Conservation (phyloP, 1,139 yeast genomes). For the Magnusiomyces clavatus region DNA sequence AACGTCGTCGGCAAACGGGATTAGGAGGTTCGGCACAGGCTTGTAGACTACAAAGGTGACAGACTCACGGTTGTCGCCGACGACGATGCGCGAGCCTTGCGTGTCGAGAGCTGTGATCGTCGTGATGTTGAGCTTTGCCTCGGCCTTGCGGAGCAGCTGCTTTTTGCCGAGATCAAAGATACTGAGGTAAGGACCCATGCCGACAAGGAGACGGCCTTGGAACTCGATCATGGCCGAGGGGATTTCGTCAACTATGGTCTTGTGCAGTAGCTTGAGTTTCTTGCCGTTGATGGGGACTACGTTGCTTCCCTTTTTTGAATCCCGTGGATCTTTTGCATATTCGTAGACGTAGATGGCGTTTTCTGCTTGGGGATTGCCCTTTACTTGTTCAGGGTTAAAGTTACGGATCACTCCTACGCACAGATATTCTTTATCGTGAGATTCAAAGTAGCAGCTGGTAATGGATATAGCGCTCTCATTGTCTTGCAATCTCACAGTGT, state of each 20-base stretch:
- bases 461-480: constrained; percentile 40
- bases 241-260: constrained; percentile 47
- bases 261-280: constrained; percentile 46
- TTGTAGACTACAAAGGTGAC: constrained; percentile 52
- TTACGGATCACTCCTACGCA: constrained; percentile 44
- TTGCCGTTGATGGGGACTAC: constrained; percentile 29
- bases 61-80: constrained; percentile 64
- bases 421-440: constrained; percentile 35
- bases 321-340: constrained; percentile 19
- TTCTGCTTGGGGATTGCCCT: constrained; percentile 23
- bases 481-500: constrained; percentile 37
- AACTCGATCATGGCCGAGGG: constrained; percentile 49
- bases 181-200: constrained; percentile 46
- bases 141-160: constrained; percentile 63
- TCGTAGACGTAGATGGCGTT: constrained; percentile 41
- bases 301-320: too few relatives aligned
- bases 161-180: constrained; percentile 70
- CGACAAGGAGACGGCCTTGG: constrained; percentile 57
- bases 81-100: constrained; percentile 52
- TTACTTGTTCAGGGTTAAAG: constrained; percentile 28
- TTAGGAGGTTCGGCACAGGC: constrained; percentile 41
- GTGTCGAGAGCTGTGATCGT: constrained; percentile 46
- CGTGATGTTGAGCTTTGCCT: constrained; percentile 32
- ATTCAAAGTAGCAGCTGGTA: constrained; percentile 33
- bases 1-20: constrained; percentile 63